Evolutionary conservation across 2,329 filamentous ascomycete species (phyloP).

Genomic region (Seiridium cupressi): DNA sequence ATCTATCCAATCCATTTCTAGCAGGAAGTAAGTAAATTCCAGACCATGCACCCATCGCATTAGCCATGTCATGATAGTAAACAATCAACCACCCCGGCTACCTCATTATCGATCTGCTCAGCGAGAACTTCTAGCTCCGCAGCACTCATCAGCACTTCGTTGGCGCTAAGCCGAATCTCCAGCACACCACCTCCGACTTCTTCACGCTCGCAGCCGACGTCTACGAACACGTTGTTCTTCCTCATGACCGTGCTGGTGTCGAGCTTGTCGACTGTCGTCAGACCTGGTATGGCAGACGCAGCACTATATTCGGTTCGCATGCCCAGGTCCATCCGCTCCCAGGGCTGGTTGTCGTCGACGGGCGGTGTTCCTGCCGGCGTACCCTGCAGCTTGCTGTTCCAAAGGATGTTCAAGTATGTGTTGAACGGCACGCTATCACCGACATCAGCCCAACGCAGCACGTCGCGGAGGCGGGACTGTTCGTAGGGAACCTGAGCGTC

Average conservation of each 20-base stretch:
- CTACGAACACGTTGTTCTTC: slow-evolving; percentile 11
- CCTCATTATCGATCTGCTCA: slow-evolving; percentile 6
- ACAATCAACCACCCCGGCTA: slow-evolving; percentile 1
- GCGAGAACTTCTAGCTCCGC: not conserved
- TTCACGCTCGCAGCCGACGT: slow-evolving; percentile 5
- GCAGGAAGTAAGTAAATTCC: too few relatives aligned
- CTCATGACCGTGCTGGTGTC: slow-evolving; percentile 6
- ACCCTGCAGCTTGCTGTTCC: slow-evolving; percentile 7
- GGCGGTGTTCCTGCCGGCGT: not conserved
- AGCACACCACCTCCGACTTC: not conserved
- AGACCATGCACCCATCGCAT: too few relatives aligned
- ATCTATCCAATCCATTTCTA: too few relatives aligned
- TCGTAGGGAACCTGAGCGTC: slow-evolving; percentile 11
- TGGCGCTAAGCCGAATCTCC: slow-evolving; percentile 7
- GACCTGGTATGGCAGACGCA: slow-evolving; percentile 5
- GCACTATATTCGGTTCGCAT: slow-evolving; percentile 13
- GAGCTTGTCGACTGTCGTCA: slow-evolving; percentile 7
- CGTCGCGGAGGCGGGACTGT: slow-evolving; percentile 12
- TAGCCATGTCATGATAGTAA: not conserved
- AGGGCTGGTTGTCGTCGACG: not conserved
- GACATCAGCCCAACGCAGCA: slow-evolving; percentile 8
- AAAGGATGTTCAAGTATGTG: slow-evolving; percentile 13
- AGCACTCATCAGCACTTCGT: slow-evolving; percentile 3
- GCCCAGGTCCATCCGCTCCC: slow-evolving; percentile 10
- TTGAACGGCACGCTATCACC: slow-evolving; percentile 11